Evolutionary conservation across 2,329 filamentous ascomycete genomes (phyloP), one percentile per base, ranked within the genome.

Genomic region (Ceratocystis variospora): DNA sequence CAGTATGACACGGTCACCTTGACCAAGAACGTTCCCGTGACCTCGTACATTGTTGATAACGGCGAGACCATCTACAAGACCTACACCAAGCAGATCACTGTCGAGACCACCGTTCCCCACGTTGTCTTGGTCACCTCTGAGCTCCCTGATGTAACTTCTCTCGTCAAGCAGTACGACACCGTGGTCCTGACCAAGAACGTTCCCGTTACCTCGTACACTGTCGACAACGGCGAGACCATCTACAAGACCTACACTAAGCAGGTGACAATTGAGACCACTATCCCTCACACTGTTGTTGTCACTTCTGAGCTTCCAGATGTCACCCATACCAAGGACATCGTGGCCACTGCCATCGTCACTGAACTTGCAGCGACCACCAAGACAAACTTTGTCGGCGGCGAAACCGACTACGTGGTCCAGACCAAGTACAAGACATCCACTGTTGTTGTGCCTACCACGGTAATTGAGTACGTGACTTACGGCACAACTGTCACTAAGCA

Each of bases 41-140:
- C 63, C 5, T 17, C 17, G 10, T 59, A 44, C n/a, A 61, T 44
- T 8, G 61, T 67, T 8, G 61, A 45, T 8, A 63, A 67, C 25
- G 65, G 61, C 8, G 50, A 66, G 62, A 67, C 66, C 8, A 44
- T 67, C 33, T 61, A 55, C 44, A 64, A 57, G 57, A 67, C 66
- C 17, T 64, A 33, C 17, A 62, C 46, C 6, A 41, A 66, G 12
- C n/a, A 31, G 45, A 50, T 63, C n/a, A 61, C 65, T 12, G 48
- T 63, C 1, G 65, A 63, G 31, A 63, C 50, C 5, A 41, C 57
- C 28, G 31, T 66, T 2, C 65, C 65, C 3, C 61, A 57, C 8
- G 61, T 25, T 12, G 50, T 62, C n/a, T 5, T 66, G 7, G 17
- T 59, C 50, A 66, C 61, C 8, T 66, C 61, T 10, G 61, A 66